Base-by-base conservation (phyloP, 441 rosid species). In the Kokia cookei region DNA sequence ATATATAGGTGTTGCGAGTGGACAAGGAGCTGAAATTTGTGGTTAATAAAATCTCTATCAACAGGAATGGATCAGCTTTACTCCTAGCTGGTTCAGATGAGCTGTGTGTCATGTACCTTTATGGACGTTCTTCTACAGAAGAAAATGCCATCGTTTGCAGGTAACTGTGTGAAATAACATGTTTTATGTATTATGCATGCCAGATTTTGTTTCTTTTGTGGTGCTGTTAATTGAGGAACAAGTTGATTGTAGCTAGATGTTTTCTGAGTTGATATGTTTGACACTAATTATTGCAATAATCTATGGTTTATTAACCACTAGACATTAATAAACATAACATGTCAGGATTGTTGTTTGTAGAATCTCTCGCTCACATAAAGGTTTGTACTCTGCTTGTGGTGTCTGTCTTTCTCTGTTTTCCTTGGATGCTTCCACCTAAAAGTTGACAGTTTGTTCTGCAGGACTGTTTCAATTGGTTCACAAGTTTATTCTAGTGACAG, bases 31-130 rank as follows among this genome's bases (percentile, higher is more conserved):
- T 90, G 73, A 71, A 80, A 14, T 91, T 86, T 82, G 70, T 75
- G 51, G 93, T 93, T 37, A 76, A 77, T 67, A 94, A 85, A 86
- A 88, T 96, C 76, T 88, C 94, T 67, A 88, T 94, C 75, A 94
- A 91, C 81, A 81, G 86, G 76, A 85, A 86, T 73, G 96, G 97
- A 80, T 90, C 98, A 57, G 93, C 98, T 57, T 43, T 93, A 69
- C 73, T 89, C 76, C 88, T 94, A 65, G 77, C 84, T 14, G 96
- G 98, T 72, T 78, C 88, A 4, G 86, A 87, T 82, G 91, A 91
- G n/a, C 73, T 93, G 26, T 84, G 84, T 73, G 88, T 90, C 27
- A 88, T 93, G 93, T 84, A 87, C 68, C 90, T 96, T 68, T 94
- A 86, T 73, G 98, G 98, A 43, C 88, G 88, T 57, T 80, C 87